A percentile compares a stretch with the other conserved stretches of the same genome.
Evolutionary conservation across 768 basidiomycete species (phyloP).

Genomic region (Serendipita indica): DNA sequence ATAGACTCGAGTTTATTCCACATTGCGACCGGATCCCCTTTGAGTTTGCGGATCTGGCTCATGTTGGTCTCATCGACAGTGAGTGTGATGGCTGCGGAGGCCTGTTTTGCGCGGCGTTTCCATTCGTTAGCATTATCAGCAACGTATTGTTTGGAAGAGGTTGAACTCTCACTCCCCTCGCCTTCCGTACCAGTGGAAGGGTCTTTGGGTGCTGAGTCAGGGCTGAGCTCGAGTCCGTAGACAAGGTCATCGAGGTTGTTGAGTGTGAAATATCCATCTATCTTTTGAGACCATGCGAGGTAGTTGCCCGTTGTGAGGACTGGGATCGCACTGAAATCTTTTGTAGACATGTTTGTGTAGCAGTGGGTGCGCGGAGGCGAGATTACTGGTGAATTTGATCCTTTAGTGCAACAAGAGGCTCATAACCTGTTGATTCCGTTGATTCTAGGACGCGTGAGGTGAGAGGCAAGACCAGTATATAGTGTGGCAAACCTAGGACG

Average conservation of each 20-base stretch:
- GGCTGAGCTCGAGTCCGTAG: neutral
- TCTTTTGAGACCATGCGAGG: neutral
- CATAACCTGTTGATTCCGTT: no score
- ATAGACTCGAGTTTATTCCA: conserved; percentile 14
- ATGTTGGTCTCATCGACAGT: neutral
- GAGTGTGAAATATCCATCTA: neutral
- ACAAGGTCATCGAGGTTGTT: neutral
- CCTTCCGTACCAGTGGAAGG: no score
- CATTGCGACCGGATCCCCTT: conserved; percentile 7
- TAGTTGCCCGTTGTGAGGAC: neutral
- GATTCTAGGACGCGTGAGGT: no score
- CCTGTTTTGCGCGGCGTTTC: neutral
- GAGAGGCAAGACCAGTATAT: no score
- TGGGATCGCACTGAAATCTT: neutral
- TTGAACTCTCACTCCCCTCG: no score
- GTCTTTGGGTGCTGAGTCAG: neutral
- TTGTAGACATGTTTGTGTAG: no score
- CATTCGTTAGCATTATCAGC: no score
- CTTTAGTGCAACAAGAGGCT: no score
- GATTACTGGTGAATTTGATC: no score
- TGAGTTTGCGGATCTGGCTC: neutral
- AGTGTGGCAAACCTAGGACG: no score
- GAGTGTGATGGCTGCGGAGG: neutral
- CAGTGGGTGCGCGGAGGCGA: no score
- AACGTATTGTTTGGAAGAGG: no score